phyloP scores from a whole-genome alignment of 257 asterid genomes.

The Leonotis leonurus region DNA sequence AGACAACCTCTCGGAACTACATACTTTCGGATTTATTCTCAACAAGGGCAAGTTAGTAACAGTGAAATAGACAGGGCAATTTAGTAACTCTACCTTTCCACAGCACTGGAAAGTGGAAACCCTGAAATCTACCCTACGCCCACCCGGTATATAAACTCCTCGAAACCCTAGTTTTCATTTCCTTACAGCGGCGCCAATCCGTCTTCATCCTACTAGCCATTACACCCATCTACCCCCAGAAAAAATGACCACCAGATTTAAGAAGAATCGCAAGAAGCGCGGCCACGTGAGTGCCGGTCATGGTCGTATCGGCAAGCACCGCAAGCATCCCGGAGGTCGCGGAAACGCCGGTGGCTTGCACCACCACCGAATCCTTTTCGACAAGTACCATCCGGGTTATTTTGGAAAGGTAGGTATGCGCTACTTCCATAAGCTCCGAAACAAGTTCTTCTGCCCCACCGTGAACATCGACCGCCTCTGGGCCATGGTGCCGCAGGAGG shows the following conservation, averaged over 20 bases:
- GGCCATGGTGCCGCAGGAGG: constrained; percentile 20
- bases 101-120: constrained; percentile 2
- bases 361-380: constrained; percentile 19
- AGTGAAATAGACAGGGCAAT: neutral
- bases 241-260: constrained; percentile 14
- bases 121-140: neutral
- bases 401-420: constrained; percentile 18
- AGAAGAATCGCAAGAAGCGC: constrained; percentile 19
- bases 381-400: constrained; percentile 13
- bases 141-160: neutral
- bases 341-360: constrained; percentile 22
- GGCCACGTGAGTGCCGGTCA: constrained; percentile 19
- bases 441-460: constrained; percentile 18
- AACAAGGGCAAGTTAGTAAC: too few species aligned
- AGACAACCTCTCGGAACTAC: too few species aligned
- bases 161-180: neutral
- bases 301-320: constrained; percentile 17
- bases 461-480: constrained; percentile 19
- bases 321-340: constrained; percentile 22
- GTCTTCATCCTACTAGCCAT: neutral
- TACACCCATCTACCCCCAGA: neutral
- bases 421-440: constrained; percentile 15
- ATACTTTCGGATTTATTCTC: too few species aligned
- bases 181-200: neutral
- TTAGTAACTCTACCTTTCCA: neutral